Base-by-base conservation (phyloP, 768 basidiomycete species). In the Mycena metata region DNA sequence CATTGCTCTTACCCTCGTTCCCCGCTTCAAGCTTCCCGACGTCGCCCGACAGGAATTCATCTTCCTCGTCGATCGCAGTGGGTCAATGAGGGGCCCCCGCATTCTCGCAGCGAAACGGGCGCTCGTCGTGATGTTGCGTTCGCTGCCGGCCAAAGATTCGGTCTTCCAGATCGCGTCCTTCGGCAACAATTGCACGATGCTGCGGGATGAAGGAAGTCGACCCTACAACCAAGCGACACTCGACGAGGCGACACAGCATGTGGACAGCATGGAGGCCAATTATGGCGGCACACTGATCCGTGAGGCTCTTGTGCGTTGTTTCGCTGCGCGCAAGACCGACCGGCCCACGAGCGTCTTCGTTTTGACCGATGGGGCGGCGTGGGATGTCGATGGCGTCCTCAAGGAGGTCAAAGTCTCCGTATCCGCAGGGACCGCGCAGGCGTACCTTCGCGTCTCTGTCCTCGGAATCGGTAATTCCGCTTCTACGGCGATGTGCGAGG, bases 21-120 rank as follows among this genome's bases (percentile, higher is more conserved):
- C 86, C 3, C 77, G 75, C 24, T 84, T 85, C 71, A 73, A 75
- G 24, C 71, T 82, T 2, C 78, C 60, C 6, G 79, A 77, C 21
- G 17, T 83, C 2, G 58, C 68, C 19, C 71, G 74, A 0, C 84
- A 84, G 52, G 85, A 87, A 47, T 86, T 80, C 45, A 76, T 87
- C 0, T 87, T 87, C 66, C 60, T 87, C 21, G 76, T 87, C n/a
- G 86, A 87, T 66, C 77, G 85, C 24, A 82, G 80, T 5, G 80
- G 81, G 0, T 84, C 82, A 42, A 87, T 87, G 86, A 0, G 0
- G 0, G 61, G 63, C 11, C 19, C 1, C 7, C 60, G 79, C 9
- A 82, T 85, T 10, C 72, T 72, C 23, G 78, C 76, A 1, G 82
- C 83, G 3, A 81, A 79, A 54, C 66, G 72, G 36, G 81, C 84